Base-by-base conservation (phyloP, 2,329 filamentous ascomycete species). In the Trichoderma sp. region DNA sequence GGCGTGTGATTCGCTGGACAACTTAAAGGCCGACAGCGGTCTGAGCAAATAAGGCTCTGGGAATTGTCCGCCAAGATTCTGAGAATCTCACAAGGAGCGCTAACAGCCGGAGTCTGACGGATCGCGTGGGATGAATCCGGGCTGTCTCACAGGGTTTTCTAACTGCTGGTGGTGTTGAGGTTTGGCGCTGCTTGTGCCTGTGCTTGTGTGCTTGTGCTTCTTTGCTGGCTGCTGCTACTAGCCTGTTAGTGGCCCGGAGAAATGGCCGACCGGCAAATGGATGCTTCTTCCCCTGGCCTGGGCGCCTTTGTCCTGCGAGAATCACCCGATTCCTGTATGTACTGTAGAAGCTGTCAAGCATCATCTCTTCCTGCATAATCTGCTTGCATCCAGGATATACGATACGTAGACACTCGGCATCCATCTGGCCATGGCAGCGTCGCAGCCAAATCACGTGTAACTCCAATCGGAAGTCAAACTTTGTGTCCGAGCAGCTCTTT, bases 1-100 rank as follows among this genome's bases (percentile, higher is more conserved):
- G 41, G 31, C 67, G 45, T 59, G 50, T 79, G 77, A 80, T 80
- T 80, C 75, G 79, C 65, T 33, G n/a, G 7, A 6, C 14, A 18
- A 14, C 60, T 38, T 21, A 29, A 18, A 24, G 66, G 38, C 12
- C 53, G 38, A 24, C 38, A 50, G 31, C 68, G 56, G 68, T 50
- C 60, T 53, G 27, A 62, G 41, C 41, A 73, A 50, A 72, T 62
- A 41, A 35, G 67, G 67, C 53, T 29, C 67, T 29, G 6, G 33
- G 56, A 31, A 71, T 21, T 6, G 62, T 21, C 31, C 16, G 71
- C 21, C 71, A 59, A 41, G 35, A 21, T 71, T 18, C 33, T 62
- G 29, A 29, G 31, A 71, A 71, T 59, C 50, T 71, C 67, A 62
- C 33, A 21, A 21, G 4, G 16, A 71, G 53, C 50, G 35, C 62